Base-by-base conservation (phyloP, 1,284 basidiomycete species). In the Ceratobasidium sp. region DNA sequence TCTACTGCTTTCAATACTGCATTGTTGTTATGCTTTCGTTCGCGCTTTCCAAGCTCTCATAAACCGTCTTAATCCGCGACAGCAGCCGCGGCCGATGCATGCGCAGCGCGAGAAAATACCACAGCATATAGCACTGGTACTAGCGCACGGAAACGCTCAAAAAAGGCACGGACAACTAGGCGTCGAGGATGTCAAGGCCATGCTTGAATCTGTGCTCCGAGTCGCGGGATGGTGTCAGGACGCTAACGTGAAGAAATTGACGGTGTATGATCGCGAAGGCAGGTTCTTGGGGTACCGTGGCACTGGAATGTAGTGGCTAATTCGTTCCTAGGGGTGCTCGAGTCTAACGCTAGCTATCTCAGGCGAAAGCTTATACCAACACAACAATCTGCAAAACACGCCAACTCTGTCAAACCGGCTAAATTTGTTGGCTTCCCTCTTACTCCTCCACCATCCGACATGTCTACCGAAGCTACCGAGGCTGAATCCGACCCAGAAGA, bases 161-260 rank as follows among this genome's bases (percentile, higher is more conserved):
- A 75, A 75, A 66, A 62, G 73, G 32, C 73, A 75, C 46, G 73
- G 73, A 6, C 73, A 75, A 22, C 62, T 75, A 3, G 65, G 32
- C 6, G 52, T 75, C 9, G 62, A 66, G 1, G 73, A 75, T 66
- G 62, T 75, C 25, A 75, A 66, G 32, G 73, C 73, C 13, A 75
- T 75, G 73, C 73, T 75, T n/a, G 73, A 75, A 44, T 75, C 73
- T 11, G 73, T 75, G 62, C 73, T 75, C 52, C 73, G 73, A 29
- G 73, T 57, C 2, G 73, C 59, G 2, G 62, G 34, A 22, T 75
- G 73, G 73, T 75, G 61, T n/a, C 73, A 75, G 17, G 52, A n/a
- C 9, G 62, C 54, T 34, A 51, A 51, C 2, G 73, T 75, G 25
- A 34, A 29, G 32, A 75, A 75, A 51, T 49, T 75, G 49, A 75